phyloP scores from a whole-genome alignment of 2,329 filamentous ascomycete species.

The Cadophora sp. region DNA sequence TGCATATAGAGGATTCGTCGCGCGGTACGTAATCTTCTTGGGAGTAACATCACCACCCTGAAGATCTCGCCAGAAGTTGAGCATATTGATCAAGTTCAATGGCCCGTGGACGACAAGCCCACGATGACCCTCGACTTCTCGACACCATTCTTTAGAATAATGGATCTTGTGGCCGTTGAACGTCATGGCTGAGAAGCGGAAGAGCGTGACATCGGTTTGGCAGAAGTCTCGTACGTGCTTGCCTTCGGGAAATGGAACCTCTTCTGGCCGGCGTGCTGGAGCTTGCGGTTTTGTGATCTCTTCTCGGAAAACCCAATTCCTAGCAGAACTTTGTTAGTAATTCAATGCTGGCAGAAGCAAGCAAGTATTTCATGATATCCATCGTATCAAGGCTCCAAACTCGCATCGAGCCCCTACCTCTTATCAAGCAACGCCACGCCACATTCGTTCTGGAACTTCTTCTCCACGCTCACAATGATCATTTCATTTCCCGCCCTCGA shows the following conservation, averaged over 20 bases:
- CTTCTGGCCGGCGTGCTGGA: conserved; percentile 29
- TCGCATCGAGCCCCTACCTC: conserved; percentile 48
- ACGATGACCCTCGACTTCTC: conserved; percentile 62
- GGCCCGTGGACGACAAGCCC: conserved; percentile 82
- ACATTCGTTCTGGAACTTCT: conserved; percentile 59
- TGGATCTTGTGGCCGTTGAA: conserved; percentile 90
- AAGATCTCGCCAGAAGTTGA: conserved; percentile 70
- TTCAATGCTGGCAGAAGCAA: conserved; percentile 16
- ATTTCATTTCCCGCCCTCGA: conserved; percentile 64
- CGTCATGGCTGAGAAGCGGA: conserved; percentile 83
- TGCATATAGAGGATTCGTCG: conserved; percentile 57
- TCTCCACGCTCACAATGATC: conserved; percentile 70
- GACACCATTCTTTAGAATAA: conserved; percentile 66
- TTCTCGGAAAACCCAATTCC: conserved; percentile 45
- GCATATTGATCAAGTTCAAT: conserved; percentile 74
- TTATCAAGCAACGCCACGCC: conserved; percentile 62
- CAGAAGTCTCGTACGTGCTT: conserved; percentile 43
- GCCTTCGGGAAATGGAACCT: conserved; percentile 33
- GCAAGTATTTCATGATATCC: neutral
- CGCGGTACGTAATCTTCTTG: conserved; percentile 53
- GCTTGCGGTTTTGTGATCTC: conserved; percentile 39
- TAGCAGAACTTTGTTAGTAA: conserved; percentile 24
- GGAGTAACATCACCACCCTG: conserved; percentile 45
- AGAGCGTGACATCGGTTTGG: conserved; percentile 55
- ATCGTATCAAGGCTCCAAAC: conserved; percentile 3